phyloP scores from a whole-genome alignment of 345 rosid species.

The Erodium maritimum region DNA sequence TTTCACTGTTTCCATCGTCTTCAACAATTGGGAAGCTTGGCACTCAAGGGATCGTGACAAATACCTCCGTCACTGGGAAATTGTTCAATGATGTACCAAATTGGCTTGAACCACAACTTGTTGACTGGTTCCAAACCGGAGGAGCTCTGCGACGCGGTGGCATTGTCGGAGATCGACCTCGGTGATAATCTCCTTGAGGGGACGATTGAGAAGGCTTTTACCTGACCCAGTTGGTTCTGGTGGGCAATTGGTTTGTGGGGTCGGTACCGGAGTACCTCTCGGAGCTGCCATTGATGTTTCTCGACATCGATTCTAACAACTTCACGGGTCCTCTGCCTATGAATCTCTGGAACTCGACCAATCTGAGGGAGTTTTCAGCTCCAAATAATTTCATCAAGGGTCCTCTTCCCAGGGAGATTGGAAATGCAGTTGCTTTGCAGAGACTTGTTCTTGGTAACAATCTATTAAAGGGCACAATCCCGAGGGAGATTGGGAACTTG shows the following conservation, averaged over 20 bases:
- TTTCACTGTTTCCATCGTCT: no score
- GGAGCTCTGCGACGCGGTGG: conserved; percentile 54
- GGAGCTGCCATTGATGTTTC: conserved; percentile 57
- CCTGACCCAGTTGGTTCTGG: conserved; percentile 48
- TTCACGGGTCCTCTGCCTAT: conserved; percentile 51
- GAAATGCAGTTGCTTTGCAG: conserved; percentile 42
- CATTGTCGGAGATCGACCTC: conserved; percentile 47
- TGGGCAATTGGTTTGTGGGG: conserved; percentile 47
- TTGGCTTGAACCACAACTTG: conserved; percentile 47
- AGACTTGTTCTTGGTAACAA: conserved; percentile 60
- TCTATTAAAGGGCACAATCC: conserved; percentile 40
- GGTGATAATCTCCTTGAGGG: conserved; percentile 48
- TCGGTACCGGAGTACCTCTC: conserved; percentile 50
- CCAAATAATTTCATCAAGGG: conserved; percentile 52
- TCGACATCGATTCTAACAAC: conserved; percentile 67
- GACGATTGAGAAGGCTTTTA: conserved; percentile 43
- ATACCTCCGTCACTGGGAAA: conserved; percentile 52
- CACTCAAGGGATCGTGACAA: no score
- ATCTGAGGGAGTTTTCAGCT: conserved; percentile 70
- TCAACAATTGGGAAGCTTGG: no score
- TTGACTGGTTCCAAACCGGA: conserved; percentile 48
- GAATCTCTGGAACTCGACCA: conserved; percentile 46
- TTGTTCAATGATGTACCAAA: conserved; percentile 41
- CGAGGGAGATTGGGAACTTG: conserved; percentile 64
- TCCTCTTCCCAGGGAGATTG: conserved; percentile 43